phyloP scores from a whole-genome alignment of 257 asterid species.

The Rhazya stricta region DNA sequence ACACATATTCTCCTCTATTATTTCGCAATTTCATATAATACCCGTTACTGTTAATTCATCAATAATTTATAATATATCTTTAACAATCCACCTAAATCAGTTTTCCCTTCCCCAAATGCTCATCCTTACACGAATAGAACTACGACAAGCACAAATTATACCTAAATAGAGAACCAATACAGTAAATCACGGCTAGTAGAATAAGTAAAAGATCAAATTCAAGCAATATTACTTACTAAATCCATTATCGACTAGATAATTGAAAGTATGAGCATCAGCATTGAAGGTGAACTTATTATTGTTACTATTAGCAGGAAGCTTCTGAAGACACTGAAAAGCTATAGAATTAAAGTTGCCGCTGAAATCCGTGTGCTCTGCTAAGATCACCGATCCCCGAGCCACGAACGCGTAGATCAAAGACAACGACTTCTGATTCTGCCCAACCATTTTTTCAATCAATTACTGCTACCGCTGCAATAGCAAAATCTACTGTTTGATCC shows the following conservation, averaged over 20 bases:
- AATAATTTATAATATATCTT: neutral
- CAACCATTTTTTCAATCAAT: slow-evolving; percentile 7
- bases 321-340: slow-evolving; percentile 31
- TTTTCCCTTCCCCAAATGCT: neutral
- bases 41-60: neutral
- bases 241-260: slow-evolving; percentile 26
- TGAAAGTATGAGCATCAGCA: slow-evolving; percentile 29
- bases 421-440: slow-evolving; percentile 22
- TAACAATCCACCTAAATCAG: neutral
- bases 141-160: neutral
- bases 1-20: neutral
- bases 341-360: slow-evolving; percentile 31
- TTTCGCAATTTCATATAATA: too few relatives aligned
- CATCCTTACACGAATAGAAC: neutral
- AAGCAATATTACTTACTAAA: slow-evolving; percentile 9
- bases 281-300: slow-evolving; percentile 24
- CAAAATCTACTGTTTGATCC: neutral
- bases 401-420: slow-evolving; percentile 33
- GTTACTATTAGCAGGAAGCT: slow-evolving; percentile 22
- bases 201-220: neutral
- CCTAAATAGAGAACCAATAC: neutral
- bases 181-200: neutral
- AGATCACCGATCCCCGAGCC: slow-evolving; percentile 28
- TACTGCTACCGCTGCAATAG: neutral
- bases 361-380: slow-evolving; percentile 29